Percentiles rank a stretch among this genome's conserved stretches.
Conservation (phyloP, 2,329 filamentous ascomycete genomes). For the Calcarisporium arbuscula region DNA sequence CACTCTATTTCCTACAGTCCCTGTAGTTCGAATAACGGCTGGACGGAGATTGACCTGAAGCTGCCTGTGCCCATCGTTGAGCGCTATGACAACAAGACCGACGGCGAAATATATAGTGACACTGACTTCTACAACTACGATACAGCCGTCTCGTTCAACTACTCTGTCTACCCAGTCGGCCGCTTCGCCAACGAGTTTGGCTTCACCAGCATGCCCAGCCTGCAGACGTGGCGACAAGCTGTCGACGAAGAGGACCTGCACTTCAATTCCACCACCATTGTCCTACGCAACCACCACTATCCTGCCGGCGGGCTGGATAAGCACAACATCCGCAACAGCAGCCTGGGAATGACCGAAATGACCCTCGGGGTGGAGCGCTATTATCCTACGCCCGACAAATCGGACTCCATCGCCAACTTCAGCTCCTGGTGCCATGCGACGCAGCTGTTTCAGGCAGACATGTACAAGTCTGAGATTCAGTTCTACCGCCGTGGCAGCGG, state of each 20-base stretch:
- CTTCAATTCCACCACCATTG: slow-evolving; percentile 51
- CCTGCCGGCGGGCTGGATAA: slow-evolving; percentile 10
- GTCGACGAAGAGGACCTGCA: slow-evolving; percentile 42
- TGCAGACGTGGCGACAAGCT: slow-evolving; percentile 52
- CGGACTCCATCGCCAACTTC: slow-evolving; percentile 50
- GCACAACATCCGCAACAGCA: slow-evolving; percentile 11
- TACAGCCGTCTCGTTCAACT: slow-evolving; percentile 44
- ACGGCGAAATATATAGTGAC: slow-evolving; percentile 50
- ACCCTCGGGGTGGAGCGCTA: slow-evolving; percentile 47
- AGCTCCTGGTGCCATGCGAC: slow-evolving; percentile 55
- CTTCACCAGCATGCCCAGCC: slow-evolving; percentile 55
- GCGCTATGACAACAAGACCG: slow-evolving; percentile 46
- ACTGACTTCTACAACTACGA: slow-evolving; percentile 58
- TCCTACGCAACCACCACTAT: slow-evolving; percentile 54
- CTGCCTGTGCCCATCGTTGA: slow-evolving; percentile 48
- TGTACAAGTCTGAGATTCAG: slow-evolving; percentile 53
- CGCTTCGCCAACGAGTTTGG: slow-evolving; percentile 60
- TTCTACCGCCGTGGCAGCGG: slow-evolving; percentile 57
- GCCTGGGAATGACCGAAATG: slow-evolving; percentile 48
- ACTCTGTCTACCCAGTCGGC: slow-evolving; percentile 48
- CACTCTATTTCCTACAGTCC: slow-evolving; percentile 55
- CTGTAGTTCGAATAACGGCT: slow-evolving; percentile 54
- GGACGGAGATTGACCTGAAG: slow-evolving; percentile 38
- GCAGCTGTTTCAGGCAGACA: slow-evolving; percentile 59
- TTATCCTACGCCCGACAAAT: slow-evolving; percentile 50